These are phyloP conservation scores for Colletotrichum lupini DNA, from an alignment of 2,329 filamentous ascomycete genomes.

Conservation along the genomic window DNA sequence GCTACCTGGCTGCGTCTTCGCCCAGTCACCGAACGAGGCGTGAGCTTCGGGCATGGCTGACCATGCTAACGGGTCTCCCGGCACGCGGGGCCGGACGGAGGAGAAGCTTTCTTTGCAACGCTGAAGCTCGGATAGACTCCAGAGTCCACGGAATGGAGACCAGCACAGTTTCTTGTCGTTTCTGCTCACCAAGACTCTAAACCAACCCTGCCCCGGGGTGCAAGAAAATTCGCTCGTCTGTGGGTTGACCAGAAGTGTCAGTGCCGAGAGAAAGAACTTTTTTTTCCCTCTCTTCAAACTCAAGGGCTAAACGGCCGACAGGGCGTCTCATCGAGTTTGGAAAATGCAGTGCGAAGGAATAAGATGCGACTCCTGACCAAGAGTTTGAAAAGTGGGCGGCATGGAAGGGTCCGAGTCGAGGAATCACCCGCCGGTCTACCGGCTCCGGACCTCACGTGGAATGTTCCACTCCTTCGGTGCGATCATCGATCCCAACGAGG, in stretches of 20 bases:
- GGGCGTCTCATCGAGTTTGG: conserved; percentile 6
- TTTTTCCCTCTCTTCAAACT: background rate
- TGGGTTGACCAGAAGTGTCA: background rate
- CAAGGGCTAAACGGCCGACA: background rate
- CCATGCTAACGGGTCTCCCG: background rate
- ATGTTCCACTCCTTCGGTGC: background rate
- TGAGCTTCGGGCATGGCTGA: background rate
- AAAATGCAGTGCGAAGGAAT: background rate
- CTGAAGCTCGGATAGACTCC: background rate
- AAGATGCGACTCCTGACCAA: background rate
- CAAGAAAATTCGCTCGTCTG: background rate
- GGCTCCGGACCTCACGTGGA: background rate
- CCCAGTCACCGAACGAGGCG: background rate
- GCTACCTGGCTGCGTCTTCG: background rate
- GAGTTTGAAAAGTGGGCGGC: conserved; percentile 2
- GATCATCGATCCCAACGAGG: background rate
- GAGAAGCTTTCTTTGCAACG: background rate
- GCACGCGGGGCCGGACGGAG: background rate
- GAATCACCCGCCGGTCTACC: background rate
- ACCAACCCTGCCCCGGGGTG: background rate
- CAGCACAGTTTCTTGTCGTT: background rate
- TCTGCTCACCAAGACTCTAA: too few species aligned
- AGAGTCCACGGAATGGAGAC: background rate
- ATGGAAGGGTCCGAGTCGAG: background rate
- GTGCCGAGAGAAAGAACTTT: background rate